phyloP scores from a whole-genome alignment of 371 early-diverging fungal genomes.

The Mucor circinelloides region DNA sequence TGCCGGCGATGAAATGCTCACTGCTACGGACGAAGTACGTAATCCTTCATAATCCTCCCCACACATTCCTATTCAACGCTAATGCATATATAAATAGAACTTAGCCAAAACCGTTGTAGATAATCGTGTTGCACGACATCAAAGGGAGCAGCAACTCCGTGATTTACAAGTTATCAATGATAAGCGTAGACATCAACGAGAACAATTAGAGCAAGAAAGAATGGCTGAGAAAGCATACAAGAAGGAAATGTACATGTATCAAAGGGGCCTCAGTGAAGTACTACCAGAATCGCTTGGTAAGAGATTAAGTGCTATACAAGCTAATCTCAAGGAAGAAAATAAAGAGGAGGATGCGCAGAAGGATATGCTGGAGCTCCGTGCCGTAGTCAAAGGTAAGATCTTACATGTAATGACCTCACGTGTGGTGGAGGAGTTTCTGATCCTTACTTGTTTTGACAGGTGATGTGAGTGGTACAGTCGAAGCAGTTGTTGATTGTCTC shows the following conservation, averaged over 20 bases:
- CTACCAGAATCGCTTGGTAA: slow-evolving; percentile 58
- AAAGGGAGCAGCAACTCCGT: slow-evolving; percentile 63
- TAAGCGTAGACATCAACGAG: slow-evolving; percentile 63
- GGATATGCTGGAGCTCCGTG: slow-evolving; percentile 53
- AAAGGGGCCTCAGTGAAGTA: slow-evolving; percentile 63
- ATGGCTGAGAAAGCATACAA: slow-evolving; percentile 58
- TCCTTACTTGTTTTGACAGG: slow-evolving; percentile 48
- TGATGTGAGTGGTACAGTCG: slow-evolving; percentile 95
- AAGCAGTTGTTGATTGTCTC: slow-evolving; percentile 86
- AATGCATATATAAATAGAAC: slow-evolving; percentile 45
- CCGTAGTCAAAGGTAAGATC: slow-evolving; percentile 60
- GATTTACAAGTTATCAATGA: slow-evolving; percentile 80
- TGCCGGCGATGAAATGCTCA: slow-evolving; percentile 89
- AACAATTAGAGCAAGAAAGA: slow-evolving; percentile 66
- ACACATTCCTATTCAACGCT: neutral
- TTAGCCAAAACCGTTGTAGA: slow-evolving; percentile 80
- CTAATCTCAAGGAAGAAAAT: slow-evolving; percentile 15
- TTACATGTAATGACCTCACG: slow-evolving; percentile 5
- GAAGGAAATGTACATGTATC: slow-evolving; percentile 70
- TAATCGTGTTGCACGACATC: slow-evolving; percentile 64
- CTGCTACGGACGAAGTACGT: slow-evolving; percentile 69
- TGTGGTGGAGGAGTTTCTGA: neutral
- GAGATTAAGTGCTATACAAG: slow-evolving; percentile 41
- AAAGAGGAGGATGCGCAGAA: slow-evolving; percentile 31
- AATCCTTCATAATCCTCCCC: neutral